Percentiles rank a stretch among this genome's conserved stretches.
phyloP scores from a whole-genome alignment of 441 rosid species.

The Metrosideros polymorpha region DNA sequence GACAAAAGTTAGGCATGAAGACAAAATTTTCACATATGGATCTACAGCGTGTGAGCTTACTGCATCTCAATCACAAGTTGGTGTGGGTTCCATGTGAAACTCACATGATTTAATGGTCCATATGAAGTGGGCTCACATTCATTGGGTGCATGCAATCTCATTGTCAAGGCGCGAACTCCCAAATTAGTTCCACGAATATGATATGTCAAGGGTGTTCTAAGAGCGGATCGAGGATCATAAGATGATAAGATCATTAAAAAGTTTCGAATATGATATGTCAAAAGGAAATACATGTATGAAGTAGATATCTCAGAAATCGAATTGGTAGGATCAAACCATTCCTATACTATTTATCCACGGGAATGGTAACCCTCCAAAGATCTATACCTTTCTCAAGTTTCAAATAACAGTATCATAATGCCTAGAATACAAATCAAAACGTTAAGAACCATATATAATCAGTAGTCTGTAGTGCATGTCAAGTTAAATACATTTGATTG shows the following conservation, averaged over 20 bases:
- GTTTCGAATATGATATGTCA: not conserved
- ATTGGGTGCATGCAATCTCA: not conserved
- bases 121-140: not conserved
- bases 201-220: too few species aligned
- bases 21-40: not conserved
- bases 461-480: not conserved
- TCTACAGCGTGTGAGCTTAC: not conserved
- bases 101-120: not conserved
- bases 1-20: not conserved
- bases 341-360: too few species aligned
- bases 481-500: not conserved
- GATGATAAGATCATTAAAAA: not conserved
- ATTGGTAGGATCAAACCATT: too few species aligned
- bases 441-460: not conserved
- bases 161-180: not conserved
- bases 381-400: not conserved
- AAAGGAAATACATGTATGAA: not conserved
- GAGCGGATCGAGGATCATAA: not conserved
- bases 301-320: too few species aligned
- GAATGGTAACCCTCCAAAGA: too few species aligned
- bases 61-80: too few species aligned
- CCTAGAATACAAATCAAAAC: not conserved
- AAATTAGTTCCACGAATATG: too few species aligned
- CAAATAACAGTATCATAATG: not conserved
- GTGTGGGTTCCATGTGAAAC: too few species aligned